A percentile compares a stretch with the other conserved stretches of the same genome.
Evolutionary conservation across 2,329 filamentous ascomycete genomes (phyloP).

Genomic region (Penicillium sp.): DNA sequence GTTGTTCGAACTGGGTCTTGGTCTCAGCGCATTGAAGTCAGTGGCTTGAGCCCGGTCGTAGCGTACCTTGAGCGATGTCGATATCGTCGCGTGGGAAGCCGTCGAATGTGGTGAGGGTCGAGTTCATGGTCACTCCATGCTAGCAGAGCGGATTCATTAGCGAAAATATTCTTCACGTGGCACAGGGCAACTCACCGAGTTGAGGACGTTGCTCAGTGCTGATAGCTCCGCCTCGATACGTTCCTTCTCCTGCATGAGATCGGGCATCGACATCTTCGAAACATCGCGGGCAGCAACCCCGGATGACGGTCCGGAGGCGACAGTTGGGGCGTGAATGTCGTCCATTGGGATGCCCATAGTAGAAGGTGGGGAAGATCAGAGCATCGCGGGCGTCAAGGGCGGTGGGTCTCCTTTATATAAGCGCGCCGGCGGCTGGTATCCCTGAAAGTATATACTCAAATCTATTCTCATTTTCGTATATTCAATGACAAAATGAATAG

Average conservation of each 20-base stretch:
- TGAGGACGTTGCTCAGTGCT: conserved; percentile 79
- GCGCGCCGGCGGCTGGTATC: conserved; percentile 1
- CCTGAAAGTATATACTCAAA: background rate
- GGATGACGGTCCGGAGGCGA: conserved; percentile 74
- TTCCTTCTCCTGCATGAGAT: conserved; percentile 83
- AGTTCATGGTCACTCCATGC: conserved; percentile 94
- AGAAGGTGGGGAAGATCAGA: conserved; percentile 18
- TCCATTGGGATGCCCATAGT: conserved; percentile 61
- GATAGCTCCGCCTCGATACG: conserved; percentile 81
- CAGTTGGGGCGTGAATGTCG: conserved; percentile 65
- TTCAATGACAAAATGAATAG: background rate
- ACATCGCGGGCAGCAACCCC: conserved; percentile 58
- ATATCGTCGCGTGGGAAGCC: conserved; percentile 92
- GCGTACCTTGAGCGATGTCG: conserved; percentile 86
- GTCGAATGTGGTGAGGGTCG: conserved; percentile 78
- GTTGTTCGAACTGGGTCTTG: conserved; percentile 75
- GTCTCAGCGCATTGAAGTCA: conserved; percentile 13
- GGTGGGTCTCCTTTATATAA: conserved; percentile 21
- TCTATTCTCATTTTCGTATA: background rate
- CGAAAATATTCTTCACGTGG: conserved; percentile 12
- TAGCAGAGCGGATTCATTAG: conserved; percentile 41
- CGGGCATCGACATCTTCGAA: conserved; percentile 66
- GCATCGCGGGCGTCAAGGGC: conserved; percentile 8
- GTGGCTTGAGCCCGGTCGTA: background rate
- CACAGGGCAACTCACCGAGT: conserved; percentile 62